These are phyloP conservation scores for Quercus bicolor DNA, from an alignment of 306 rosid genomes.

Conservation along the genomic window DNA sequence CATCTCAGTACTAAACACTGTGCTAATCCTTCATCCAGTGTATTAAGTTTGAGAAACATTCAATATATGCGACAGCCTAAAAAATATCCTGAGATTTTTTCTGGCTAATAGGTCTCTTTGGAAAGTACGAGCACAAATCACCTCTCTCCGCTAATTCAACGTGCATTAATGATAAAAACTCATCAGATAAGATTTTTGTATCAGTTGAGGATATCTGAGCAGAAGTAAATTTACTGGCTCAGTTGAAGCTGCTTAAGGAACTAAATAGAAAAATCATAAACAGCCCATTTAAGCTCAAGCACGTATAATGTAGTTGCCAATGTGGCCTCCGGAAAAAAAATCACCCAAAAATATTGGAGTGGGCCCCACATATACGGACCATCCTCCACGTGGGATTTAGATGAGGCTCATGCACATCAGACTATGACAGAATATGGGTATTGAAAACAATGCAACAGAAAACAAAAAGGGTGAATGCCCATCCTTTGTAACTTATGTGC, in stretches of 20 bases:
- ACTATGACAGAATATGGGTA: background rate
- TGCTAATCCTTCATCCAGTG: background rate
- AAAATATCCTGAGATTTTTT: background rate
- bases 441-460: slow-evolving; percentile 17
- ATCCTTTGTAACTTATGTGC: slow-evolving; percentile 18
- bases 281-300: background rate
- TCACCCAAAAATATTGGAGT: background rate
- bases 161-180: background rate
- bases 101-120: background rate
- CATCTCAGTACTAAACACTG: background rate
- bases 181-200: background rate
- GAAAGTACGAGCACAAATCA: background rate
- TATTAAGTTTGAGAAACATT: background rate
- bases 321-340: no score
- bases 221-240: background rate
- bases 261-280: background rate
- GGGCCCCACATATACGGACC: slow-evolving; percentile 4
- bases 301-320: background rate
- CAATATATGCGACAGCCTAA: background rate
- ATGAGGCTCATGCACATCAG: background rate
- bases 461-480: slow-evolving; percentile 21
- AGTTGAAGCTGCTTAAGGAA: background rate
- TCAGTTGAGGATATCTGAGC: background rate
- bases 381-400: background rate
- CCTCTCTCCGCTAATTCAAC: background rate